phyloP scores from a whole-genome alignment of 2,329 filamentous ascomycete genomes.

The Fusarium pseudonygamai region DNA sequence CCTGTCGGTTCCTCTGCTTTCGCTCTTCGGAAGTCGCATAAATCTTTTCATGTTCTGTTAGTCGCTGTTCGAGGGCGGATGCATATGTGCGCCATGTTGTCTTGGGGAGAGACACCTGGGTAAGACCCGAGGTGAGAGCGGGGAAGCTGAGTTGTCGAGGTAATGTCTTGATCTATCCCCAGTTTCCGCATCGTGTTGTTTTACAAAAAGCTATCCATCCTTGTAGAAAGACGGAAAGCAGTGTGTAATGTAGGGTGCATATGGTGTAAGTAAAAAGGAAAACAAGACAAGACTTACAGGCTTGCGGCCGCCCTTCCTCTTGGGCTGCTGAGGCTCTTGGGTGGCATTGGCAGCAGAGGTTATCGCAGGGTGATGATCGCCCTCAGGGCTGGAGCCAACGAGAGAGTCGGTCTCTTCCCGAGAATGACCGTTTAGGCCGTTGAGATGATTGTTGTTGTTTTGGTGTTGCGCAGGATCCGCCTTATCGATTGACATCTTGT shows the following conservation, averaged over 20 bases:
- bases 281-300: constrained; percentile 73
- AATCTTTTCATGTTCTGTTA: constrained; percentile 67
- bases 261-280: constrained; percentile 2
- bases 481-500: constrained; percentile 74
- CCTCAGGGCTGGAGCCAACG: constrained; percentile 67
- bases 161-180: neutral
- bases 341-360: constrained; percentile 46
- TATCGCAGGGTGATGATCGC: constrained; percentile 55
- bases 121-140: neutral
- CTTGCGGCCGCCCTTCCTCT: constrained; percentile 97
- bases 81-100: constrained; percentile 10
- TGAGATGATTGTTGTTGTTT: constrained; percentile 46
- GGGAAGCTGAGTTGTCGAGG: constrained; percentile 7
- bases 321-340: constrained; percentile 74
- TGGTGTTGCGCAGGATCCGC: constrained; percentile 47
- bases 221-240: neutral
- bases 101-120: neutral
- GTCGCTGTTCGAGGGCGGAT: constrained; percentile 15
- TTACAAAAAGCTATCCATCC: neutral
- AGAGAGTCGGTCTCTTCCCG: constrained; percentile 71
- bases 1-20: constrained; percentile 96
- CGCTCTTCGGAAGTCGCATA: constrained; percentile 99
- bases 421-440: constrained; percentile 49
- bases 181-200: neutral
- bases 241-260: neutral